Conservation (phyloP, 208 protist species). For the Acanthamoeba pearcei region DNA sequence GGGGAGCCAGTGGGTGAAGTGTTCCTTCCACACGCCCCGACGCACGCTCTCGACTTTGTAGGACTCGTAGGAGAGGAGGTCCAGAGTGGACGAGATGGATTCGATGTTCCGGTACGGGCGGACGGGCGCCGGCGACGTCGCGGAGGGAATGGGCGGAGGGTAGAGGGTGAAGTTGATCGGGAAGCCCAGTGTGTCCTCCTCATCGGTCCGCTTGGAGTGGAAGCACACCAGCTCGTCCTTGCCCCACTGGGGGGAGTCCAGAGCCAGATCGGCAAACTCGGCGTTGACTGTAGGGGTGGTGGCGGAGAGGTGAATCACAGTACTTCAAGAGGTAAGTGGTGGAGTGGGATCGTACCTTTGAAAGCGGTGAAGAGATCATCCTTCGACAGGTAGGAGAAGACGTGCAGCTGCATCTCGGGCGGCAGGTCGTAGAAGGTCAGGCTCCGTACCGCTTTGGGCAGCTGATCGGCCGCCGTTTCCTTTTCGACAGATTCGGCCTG, state of each 20-base stretch:
- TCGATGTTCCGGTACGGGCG: not conserved
- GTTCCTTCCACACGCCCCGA: constrained; percentile 25
- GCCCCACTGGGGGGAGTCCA: not conserved
- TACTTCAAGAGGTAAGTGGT: too few species aligned
- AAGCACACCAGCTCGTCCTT: constrained; percentile 15
- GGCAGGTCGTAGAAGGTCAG: constrained; percentile 2
- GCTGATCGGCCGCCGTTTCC: not conserved
- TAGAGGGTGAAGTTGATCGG: not conserved
- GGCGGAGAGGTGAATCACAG: too few species aligned
- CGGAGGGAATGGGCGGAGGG: not conserved
- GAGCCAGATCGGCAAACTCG: not conserved
- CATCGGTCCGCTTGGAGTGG: constrained; percentile 29
- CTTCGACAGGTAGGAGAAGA: constrained; percentile 7
- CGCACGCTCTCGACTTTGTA: constrained; percentile 33
- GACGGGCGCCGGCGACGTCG: not conserved
- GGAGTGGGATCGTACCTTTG: not conserved
- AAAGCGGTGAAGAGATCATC: not conserved
- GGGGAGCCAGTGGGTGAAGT: constrained; percentile 36
- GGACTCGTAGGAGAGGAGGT: constrained; percentile 29
- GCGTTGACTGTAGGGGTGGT: not conserved
- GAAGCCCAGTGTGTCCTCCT: constrained; percentile 5
- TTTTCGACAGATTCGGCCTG: not conserved
- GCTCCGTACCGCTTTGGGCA: not conserved
- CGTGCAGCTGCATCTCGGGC: constrained; percentile 33
- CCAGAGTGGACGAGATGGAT: constrained; percentile 16